Conservation (phyloP, 1,284 basidiomycete species). For the Melampsora americana region DNA sequence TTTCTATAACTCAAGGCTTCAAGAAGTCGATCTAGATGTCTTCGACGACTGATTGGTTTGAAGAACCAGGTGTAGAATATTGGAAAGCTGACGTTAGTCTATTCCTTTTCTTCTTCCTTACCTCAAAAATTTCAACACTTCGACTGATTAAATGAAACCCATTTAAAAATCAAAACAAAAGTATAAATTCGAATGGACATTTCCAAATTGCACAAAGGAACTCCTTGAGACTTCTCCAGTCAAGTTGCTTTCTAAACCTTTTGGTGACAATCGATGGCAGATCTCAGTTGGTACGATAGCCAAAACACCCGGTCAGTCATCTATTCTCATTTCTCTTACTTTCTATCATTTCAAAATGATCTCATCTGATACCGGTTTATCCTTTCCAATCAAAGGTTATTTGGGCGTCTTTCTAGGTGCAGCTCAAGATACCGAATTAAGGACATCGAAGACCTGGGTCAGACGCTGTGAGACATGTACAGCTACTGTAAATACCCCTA, state of each 20-base stretch:
- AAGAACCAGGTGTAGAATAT: constrained; percentile 36
- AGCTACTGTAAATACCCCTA: constrained; percentile 16
- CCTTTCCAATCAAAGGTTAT: constrained; percentile 17
- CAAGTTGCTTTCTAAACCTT: constrained; percentile 38
- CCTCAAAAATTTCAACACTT: background rate
- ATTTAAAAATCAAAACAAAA: background rate
- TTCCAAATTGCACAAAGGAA: constrained; percentile 25
- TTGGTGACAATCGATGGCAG: constrained; percentile 43
- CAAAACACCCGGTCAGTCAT: constrained; percentile 32
- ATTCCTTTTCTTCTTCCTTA: background rate
- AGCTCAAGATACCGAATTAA: constrained; percentile 39
- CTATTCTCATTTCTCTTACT: background rate
- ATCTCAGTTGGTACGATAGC: constrained; percentile 44
- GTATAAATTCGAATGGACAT: constrained; percentile 43
- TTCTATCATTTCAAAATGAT: background rate
- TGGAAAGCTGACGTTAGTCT: constrained; percentile 40
- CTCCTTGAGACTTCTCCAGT: constrained; percentile 32
- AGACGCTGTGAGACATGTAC: constrained; percentile 39
- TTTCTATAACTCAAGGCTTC: no score
- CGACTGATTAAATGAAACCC: background rate
- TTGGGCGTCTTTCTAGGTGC: constrained; percentile 43
- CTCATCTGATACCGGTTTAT: background rate
- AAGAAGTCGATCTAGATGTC: constrained; percentile 8
- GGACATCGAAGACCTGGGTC: constrained; percentile 42
- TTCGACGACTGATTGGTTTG: constrained; percentile 35